Evolutionary conservation across 2,329 filamentous ascomycete species (phyloP), one percentile per base, ranked within the genome.

Genomic region (Aureobasidium sp.): DNA sequence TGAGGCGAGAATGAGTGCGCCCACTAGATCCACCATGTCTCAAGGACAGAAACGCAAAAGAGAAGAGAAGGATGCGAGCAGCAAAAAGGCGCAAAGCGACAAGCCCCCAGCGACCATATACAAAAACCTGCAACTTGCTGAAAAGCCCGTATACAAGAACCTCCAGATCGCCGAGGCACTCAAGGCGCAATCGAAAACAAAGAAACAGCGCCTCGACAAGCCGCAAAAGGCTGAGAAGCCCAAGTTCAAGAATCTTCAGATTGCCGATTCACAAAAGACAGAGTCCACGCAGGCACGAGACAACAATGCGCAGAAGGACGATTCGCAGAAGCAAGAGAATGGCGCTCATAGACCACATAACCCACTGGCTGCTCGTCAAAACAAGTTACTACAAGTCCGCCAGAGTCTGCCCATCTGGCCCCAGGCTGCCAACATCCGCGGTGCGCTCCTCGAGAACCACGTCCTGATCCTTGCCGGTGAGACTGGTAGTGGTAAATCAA

Each of bases 401-500:
- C 34, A 88, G 70, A 79, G 84, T 15, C 81, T 97, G 3, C 92
- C 92, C 0, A 93, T 97, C 67, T 96, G 90, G 85, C 77, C 82
- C 4, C 84, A 91, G 66, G 84, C 84, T 52, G 79, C 86, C 37
- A 82, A 87, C 29, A 95, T 97, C 55, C 84, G 85, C 39, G 71
- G 79, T 17, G 79, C 83, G 2, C 76, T 96, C 7, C 78, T 78
- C 14, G 76, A 72, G 17, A 70, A 84, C 37, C 84, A 95, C 69
- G 84, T 96, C 1, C 82, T 99, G 57, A 81, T 99, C 0, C 78
- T 99, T 15, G 88, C 94, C 2, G 93, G 93, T 77, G 93, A 97
- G 74, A 99, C 94, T 0, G 94, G 94, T 72, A 96, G 90, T 15
- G 94, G 94, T 72, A 99, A 99, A 77, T 95, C 90, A 78, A 99